Conservation (phyloP, 139 green algal species). For the Zygnema cylindricum region DNA sequence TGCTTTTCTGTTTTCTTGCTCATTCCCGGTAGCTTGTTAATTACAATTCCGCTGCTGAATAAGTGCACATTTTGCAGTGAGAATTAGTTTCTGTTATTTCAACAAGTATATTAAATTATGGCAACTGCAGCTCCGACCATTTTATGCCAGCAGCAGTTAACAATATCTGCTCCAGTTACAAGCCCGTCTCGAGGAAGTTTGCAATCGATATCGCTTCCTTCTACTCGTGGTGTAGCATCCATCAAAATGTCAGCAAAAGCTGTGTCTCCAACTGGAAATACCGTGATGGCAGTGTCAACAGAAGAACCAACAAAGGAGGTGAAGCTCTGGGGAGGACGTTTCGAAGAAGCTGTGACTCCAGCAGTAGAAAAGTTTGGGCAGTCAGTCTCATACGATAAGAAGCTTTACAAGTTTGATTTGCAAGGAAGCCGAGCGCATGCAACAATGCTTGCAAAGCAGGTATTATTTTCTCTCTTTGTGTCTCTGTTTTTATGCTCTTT, state of each 20-base stretch:
- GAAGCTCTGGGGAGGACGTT: conserved; percentile 63
- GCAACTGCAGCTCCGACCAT: too few species aligned
- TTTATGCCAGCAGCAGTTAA: too few species aligned
- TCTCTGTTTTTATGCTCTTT: too few species aligned
- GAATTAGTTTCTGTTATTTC: too few species aligned
- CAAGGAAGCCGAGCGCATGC: conserved; percentile 55
- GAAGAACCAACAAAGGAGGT: conserved; percentile 31
- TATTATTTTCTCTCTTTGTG: too few species aligned
- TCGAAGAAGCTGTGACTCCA: conserved; percentile 59
- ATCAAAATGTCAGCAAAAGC: not conserved
- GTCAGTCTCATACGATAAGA: conserved; percentile 60
- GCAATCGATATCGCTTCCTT: not conserved
- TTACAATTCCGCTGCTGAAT: too few species aligned
- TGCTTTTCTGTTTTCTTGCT: too few species aligned
- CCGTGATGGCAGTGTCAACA: conserved; percentile 1
- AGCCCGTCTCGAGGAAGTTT: not conserved
- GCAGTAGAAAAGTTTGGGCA: conserved; percentile 60
- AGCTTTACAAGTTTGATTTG: conserved; percentile 59
- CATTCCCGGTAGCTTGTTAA: too few species aligned
- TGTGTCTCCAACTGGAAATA: not conserved
- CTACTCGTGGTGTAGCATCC: not conserved
- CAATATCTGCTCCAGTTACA: too few species aligned
- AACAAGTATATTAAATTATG: too few species aligned
- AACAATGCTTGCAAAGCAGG: conserved; percentile 59
- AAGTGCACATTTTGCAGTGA: too few species aligned